A percentile compares a stretch with the other conserved stretches of the same genome.
phyloP scores from a whole-genome alignment of 2,329 filamentous ascomycete genomes.

The Beauveria varroae region DNA sequence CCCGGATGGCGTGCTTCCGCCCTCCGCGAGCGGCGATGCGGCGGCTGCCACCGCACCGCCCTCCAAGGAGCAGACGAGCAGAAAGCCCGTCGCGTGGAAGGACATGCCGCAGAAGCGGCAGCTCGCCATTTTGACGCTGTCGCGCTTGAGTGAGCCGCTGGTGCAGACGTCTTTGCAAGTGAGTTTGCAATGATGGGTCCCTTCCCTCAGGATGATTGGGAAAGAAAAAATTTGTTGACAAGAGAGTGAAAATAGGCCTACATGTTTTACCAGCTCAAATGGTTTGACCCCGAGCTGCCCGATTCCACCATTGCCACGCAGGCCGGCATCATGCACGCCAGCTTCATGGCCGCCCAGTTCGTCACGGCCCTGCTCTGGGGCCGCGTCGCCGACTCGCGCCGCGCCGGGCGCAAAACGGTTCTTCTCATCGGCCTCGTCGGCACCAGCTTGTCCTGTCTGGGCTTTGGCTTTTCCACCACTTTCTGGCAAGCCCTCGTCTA shows the following conservation, averaged over 20 bases:
- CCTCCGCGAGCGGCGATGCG: background rate
- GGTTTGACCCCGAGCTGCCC: slow-evolving; percentile 51
- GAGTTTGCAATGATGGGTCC: background rate
- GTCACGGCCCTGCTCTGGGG: slow-evolving; percentile 80
- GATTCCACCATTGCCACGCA: slow-evolving; percentile 65
- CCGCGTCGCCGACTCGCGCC: slow-evolving; percentile 54
- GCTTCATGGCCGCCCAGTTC: slow-evolving; percentile 77
- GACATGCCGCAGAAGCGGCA: slow-evolving; percentile 72
- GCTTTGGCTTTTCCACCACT: slow-evolving; percentile 59
- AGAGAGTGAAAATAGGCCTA: slow-evolving; percentile 47
- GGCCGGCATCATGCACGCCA: slow-evolving; percentile 68
- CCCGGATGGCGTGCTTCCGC: slow-evolving; percentile 4
- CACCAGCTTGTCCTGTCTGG: slow-evolving; percentile 35
- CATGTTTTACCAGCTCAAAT: slow-evolving; percentile 83
- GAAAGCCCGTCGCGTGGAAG: slow-evolving; percentile 42
- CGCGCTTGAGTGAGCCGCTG: slow-evolving; percentile 73
- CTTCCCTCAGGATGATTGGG: background rate
- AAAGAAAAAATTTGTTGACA: background rate
- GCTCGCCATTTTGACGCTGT: slow-evolving; percentile 67
- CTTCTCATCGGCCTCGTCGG: slow-evolving; percentile 70
- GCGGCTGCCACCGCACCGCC: background rate
- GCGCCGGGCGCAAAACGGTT: slow-evolving; percentile 67
- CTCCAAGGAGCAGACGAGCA: slow-evolving; percentile 11
- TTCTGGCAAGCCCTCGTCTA: slow-evolving; percentile 67
- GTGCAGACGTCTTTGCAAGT: slow-evolving; percentile 65